Conservation (phyloP, 208 protist species). For the Polymyxa betae region DNA sequence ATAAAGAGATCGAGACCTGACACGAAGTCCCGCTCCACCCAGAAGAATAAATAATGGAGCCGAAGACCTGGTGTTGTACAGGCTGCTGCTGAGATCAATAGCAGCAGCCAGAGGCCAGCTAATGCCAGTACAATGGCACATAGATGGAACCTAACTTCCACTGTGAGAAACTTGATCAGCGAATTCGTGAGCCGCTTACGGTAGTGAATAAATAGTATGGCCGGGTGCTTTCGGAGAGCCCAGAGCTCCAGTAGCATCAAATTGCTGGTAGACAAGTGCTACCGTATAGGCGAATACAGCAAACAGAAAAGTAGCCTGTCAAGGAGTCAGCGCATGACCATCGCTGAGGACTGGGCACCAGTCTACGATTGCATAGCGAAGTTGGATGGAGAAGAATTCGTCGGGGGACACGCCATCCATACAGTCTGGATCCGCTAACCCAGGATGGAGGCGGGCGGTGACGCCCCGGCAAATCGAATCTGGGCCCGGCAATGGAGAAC, state of each 20-base stretch:
- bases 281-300: neutral
- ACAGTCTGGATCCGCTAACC: too few relatives aligned
- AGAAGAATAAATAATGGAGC: conserved; percentile 20
- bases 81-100: conserved; percentile 35
- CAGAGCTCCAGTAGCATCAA: neutral
- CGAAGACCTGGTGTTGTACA: neutral
- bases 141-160: neutral
- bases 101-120: conserved; percentile 12
- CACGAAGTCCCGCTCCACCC: neutral
- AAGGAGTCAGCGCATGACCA: neutral
- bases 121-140: conserved; percentile 25
- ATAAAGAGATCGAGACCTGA: neutral
- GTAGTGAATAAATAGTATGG: neutral
- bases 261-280: neutral
- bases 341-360: neutral
- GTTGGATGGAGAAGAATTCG: conserved; percentile 6
- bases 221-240: neutral
- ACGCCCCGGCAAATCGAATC: too few relatives aligned
- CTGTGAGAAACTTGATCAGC: neutral
- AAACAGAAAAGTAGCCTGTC: conserved; percentile 43
- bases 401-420: neutral
- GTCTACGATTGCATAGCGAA: neutral
- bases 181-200: neutral
- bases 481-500: too few relatives aligned
- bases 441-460: too few relatives aligned